Percentiles rank a stretch among this genome's conserved stretches.
Evolutionary conservation across 345 rosid genomes (phyloP).

Genomic region (Zanthoxylum bungeanum): DNA sequence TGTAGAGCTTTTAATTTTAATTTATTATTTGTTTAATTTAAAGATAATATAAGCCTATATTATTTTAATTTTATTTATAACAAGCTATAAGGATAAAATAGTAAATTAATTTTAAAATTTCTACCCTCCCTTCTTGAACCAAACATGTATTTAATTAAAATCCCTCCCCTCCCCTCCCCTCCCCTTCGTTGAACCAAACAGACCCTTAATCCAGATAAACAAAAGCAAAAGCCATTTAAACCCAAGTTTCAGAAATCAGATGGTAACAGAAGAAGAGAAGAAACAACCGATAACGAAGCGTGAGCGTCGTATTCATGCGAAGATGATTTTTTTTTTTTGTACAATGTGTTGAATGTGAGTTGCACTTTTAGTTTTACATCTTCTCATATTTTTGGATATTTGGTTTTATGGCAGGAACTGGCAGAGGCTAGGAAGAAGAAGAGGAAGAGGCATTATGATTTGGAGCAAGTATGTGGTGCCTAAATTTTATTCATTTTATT

Average conservation of each 20-base stretch:
- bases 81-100: no score
- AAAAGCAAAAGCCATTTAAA: background rate
- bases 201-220: conserved; percentile 13
- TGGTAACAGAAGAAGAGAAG: conserved; percentile 15
- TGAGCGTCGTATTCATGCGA: no score
- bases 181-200: no score
- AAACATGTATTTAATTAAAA: no score
- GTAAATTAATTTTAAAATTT: no score
- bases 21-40: no score
- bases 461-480: conserved; percentile 59
- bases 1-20: no score
- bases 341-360: background rate
- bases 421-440: conserved; percentile 80
- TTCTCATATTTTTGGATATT: background rate
- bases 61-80: no score
- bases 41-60: no score
- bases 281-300: conserved; percentile 30
- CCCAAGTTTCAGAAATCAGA: conserved; percentile 18
- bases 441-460: conserved; percentile 74
- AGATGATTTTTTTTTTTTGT: no score
- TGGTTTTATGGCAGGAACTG: conserved; percentile 49
- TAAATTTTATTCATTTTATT: background rate
- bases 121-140: no score
- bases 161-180: no score
- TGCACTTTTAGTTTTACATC: background rate